A percentile compares a stretch with the other conserved stretches of the same genome.
phyloP scores from a whole-genome alignment of 257 asterid genomes.

The Buddleja alternifolia region DNA sequence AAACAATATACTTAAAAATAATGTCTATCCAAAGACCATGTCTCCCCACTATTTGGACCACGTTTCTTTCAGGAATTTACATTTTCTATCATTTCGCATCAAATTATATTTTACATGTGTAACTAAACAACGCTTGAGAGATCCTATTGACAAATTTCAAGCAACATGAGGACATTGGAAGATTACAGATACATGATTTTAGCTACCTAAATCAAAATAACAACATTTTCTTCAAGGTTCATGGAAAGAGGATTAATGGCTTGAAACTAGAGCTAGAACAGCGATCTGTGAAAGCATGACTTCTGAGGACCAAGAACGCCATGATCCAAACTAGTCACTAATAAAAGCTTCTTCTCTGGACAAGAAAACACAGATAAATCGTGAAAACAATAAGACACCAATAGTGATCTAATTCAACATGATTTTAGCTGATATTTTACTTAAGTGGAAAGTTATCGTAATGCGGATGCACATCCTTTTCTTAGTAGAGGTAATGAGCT shows the following conservation, averaged over 20 bases:
- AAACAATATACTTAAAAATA: not conserved
- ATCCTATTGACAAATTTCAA: not conserved
- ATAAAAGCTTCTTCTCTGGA: conserved; percentile 4
- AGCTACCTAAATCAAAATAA: conserved; percentile 3
- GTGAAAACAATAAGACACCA: conserved; percentile 3
- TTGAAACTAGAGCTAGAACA: conserved; percentile 14
- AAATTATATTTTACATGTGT: not conserved
- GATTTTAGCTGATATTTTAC: conserved; percentile 3
- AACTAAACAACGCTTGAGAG: conserved; percentile 22
- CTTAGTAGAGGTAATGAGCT: conserved; percentile 14
- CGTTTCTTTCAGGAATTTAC: not conserved
- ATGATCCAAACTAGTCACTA: conserved; percentile 13
- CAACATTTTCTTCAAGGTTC: not conserved
- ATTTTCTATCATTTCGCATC: conserved; percentile 10
- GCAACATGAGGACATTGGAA: conserved; percentile 9
- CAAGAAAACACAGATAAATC: conserved; percentile 3
- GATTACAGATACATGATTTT: conserved; percentile 20
- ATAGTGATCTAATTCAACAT: conserved; percentile 9
- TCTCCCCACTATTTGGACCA: not conserved
- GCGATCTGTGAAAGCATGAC: conserved; percentile 12
- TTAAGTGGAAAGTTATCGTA: conserved; percentile 20
- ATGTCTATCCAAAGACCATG: not conserved
- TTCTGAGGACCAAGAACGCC: conserved; percentile 18
- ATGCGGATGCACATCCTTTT: not conserved
- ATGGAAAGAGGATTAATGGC: conserved; percentile 5